Evolutionary conservation across 306 rosid genomes (phyloP).

Genomic region (Quercus cerris): DNA sequence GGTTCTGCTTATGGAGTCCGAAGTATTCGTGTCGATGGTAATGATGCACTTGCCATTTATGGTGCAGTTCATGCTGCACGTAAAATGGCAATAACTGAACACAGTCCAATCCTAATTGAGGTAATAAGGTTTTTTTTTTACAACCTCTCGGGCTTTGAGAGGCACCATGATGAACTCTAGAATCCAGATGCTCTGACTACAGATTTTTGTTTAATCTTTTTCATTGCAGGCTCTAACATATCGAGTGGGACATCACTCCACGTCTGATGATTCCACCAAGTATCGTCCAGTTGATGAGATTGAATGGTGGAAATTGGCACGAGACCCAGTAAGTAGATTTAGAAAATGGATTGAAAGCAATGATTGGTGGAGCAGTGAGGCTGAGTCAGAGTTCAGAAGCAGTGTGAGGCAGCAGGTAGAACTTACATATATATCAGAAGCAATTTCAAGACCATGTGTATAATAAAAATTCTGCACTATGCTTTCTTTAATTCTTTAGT

Average conservation of each 20-base stretch:
- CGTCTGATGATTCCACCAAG: conserved; percentile 97
- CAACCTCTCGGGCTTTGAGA: not conserved
- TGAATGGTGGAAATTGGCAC: conserved; percentile 69
- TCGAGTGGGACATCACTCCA: conserved; percentile 92
- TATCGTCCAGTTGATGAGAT: conserved; percentile 76
- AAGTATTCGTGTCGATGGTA: conserved; percentile 91
- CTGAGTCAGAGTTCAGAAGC: conserved; percentile 62
- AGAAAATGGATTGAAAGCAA: conserved; percentile 89
- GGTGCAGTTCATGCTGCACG: conserved; percentile 79
- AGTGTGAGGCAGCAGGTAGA: conserved; percentile 61
- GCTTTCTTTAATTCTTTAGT: not conserved
- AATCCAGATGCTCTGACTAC: not conserved
- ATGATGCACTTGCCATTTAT: conserved; percentile 82
- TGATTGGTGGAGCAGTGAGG: conserved; percentile 74
- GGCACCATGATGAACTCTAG: not conserved
- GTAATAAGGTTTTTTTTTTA: conserved; percentile 32
- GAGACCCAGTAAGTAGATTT: conserved; percentile 75
- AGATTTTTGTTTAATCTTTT: conserved; percentile 6
- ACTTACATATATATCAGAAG: not conserved
- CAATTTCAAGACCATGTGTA: not conserved
- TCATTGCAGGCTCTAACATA: conserved; percentile 74
- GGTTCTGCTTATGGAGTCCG: conserved; percentile 85
- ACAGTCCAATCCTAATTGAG: conserved; percentile 82
- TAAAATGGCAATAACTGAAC: conserved; percentile 70
- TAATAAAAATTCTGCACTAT: not conserved